Percentiles rank a stretch among this genome's conserved stretches.
phyloP scores from a whole-genome alignment of 768 basidiomycete species.

The Boletus rufocinnamomeus region DNA sequence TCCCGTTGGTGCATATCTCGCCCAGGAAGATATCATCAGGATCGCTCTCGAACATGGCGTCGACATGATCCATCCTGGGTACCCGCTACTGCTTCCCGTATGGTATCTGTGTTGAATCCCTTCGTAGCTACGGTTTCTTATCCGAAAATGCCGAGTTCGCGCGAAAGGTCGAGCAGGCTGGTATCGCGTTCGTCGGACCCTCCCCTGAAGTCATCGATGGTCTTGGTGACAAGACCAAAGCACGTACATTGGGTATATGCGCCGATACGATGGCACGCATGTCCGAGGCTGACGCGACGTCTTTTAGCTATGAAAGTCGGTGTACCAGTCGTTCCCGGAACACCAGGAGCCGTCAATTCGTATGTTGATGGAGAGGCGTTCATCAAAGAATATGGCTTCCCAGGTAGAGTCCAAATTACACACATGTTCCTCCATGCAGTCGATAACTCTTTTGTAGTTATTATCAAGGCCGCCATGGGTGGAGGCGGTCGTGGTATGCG shows the following conservation, averaged over 20 bases:
- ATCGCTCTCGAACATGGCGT: conserved; percentile 98
- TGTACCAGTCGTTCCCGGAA: conserved; percentile 97
- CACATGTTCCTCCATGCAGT: conserved; percentile 2
- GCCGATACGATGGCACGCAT: neutral
- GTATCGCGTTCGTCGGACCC: conserved; percentile 95
- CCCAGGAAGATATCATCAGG: conserved; percentile 95
- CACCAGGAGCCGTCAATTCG: conserved; percentile 85
- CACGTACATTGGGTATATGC: conserved; percentile 74
- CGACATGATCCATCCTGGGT: conserved; percentile 99
- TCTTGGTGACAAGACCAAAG: conserved; percentile 98
- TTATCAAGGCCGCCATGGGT: conserved; percentile 99
- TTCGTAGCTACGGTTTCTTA: conserved; percentile 87
- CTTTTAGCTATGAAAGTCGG: conserved; percentile 78
- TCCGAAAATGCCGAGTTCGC: conserved; percentile 97
- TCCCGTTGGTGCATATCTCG: conserved; percentile 95
- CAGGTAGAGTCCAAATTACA: conserved; percentile 49
- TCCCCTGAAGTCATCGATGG: conserved; percentile 95
- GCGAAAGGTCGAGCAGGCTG: conserved; percentile 97
- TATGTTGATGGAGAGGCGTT: conserved; percentile 85
- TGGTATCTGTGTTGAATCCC: conserved; percentile 6
- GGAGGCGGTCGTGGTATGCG: conserved; percentile 99
- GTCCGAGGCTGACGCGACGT: conserved; percentile 4
- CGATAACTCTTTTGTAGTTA: conserved; percentile 53
- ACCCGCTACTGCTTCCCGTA: conserved; percentile 20
- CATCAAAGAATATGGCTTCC: conserved; percentile 95